phyloP scores from a whole-genome alignment of 1,139 yeast genomes.

The Hemisphaericaspora lyxosophila region DNA sequence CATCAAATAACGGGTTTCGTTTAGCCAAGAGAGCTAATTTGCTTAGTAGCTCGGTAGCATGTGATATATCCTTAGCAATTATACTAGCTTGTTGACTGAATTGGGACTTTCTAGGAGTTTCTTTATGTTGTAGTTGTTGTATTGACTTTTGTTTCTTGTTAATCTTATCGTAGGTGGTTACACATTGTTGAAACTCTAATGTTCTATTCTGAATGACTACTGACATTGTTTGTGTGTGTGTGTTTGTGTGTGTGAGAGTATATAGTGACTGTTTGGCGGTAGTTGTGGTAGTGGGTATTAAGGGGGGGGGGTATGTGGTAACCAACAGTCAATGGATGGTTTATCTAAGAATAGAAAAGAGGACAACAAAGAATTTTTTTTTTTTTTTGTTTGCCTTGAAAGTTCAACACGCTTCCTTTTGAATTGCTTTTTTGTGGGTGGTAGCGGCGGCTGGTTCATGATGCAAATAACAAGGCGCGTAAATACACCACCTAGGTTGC shows the following conservation, averaged over 20 bases:
- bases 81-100: slow-evolving; percentile 79
- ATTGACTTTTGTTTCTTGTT: slow-evolving; percentile 37
- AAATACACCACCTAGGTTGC: no score
- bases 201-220: slow-evolving; percentile 70
- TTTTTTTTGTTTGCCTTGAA: neutral
- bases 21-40: slow-evolving; percentile 83
- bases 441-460: no score
- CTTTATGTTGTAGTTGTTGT: slow-evolving; percentile 10
- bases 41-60: slow-evolving; percentile 80
- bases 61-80: slow-evolving; percentile 86
- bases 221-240: no score
- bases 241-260: no score
- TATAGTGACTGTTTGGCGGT: no score
- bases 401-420: no score
- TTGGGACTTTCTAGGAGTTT: slow-evolving; percentile 49
- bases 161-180: slow-evolving; percentile 62
- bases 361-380: slow-evolving; percentile 3
- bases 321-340: no score
- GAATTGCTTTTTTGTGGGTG: no score
- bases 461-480: no score
- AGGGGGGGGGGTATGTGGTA: no score
- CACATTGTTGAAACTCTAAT: slow-evolving; percentile 83
- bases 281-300: no score
- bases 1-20: slow-evolving; percentile 91
- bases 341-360: no score